These are phyloP conservation scores for Clonostachys sp. DNA, from an alignment of 2,329 filamentous ascomycete species.

Conservation along the genomic window DNA sequence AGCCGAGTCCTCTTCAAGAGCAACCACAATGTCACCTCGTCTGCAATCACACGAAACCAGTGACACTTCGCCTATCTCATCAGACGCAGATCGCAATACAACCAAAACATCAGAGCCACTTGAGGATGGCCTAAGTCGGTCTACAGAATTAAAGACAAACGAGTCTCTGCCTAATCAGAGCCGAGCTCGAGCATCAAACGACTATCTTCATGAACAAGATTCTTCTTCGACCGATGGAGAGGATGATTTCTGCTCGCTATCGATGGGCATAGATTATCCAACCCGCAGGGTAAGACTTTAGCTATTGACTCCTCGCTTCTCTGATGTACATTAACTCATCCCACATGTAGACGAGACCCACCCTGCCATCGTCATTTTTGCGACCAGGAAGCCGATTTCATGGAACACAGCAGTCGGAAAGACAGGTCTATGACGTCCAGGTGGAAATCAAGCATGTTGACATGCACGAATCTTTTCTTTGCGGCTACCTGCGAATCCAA, in stretches of 20 bases:
- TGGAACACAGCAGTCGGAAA: slow-evolving; percentile 89
- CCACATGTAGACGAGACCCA: slow-evolving; percentile 59
- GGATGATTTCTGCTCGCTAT: slow-evolving; percentile 23
- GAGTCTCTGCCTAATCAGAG: background rate
- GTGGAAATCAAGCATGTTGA: slow-evolving; percentile 97
- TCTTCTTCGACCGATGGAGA: slow-evolving; percentile 9
- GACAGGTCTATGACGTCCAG: slow-evolving; percentile 90
- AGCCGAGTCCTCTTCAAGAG: slow-evolving; percentile 24
- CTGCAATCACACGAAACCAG: slow-evolving; percentile 26
- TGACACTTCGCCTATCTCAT: slow-evolving; percentile 24
- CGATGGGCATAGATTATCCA: slow-evolving; percentile 31
- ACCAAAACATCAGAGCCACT: slow-evolving; percentile 20
- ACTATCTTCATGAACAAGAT: slow-evolving; percentile 10
- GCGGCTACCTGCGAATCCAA: slow-evolving; percentile 93
- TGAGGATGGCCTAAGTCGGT: background rate
- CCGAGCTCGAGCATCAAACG: background rate
- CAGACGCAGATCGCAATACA: slow-evolving; percentile 17
- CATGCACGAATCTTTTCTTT: slow-evolving; percentile 88
- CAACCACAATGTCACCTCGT: slow-evolving; percentile 37
- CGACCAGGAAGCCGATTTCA: slow-evolving; percentile 83
- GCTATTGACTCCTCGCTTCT: background rate
- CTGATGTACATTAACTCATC: slow-evolving; percentile 4
- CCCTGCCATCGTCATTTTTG: slow-evolving; percentile 80
- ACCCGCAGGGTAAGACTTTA: slow-evolving; percentile 28
- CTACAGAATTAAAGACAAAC: background rate